Conservation (phyloP, 768 basidiomycete genomes). For the Nevesoporus exiguus region DNA sequence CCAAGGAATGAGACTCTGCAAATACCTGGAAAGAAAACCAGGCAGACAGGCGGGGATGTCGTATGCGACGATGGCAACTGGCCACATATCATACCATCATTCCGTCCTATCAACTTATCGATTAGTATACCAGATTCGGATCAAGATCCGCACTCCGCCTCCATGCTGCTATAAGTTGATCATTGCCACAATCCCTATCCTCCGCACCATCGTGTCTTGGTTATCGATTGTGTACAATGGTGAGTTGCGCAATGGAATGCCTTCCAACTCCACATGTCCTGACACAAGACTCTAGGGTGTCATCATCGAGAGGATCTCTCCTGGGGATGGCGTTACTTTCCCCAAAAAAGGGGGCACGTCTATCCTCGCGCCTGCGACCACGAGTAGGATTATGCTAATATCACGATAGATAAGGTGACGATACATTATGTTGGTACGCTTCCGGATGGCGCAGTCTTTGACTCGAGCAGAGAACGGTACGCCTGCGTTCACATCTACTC, state of each 20-base stretch:
- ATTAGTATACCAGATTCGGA: conserved; percentile 48
- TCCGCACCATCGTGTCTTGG: conserved; percentile 24
- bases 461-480: conserved; percentile 76
- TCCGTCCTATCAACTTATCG: conserved; percentile 27
- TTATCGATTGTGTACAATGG: conserved; percentile 33
- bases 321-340: conserved; percentile 62
- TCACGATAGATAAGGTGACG: conserved; percentile 54
- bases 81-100: conserved; percentile 15
- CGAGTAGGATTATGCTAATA: conserved; percentile 21
- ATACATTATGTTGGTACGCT: conserved; percentile 84
- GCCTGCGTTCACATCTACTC: conserved; percentile 10
- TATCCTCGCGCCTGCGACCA: conserved; percentile 8
- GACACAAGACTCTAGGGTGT: conserved; percentile 54
- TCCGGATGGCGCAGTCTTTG: conserved; percentile 58
- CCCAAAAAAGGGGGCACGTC: conserved; percentile 70
- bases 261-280: neutral
- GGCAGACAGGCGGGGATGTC: conserved; percentile 3
- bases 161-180: conserved; percentile 44
- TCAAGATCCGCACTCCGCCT: conserved; percentile 75
- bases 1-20: neutral
- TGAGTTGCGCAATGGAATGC: conserved; percentile 12
- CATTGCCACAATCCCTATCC: conserved; percentile 25
- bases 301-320: conserved; percentile 50
- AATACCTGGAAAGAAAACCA: neutral
- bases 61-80: conserved; percentile 5